Base-by-base conservation (phyloP, 495 filamentous ascomycete species). In the Extremus antarcticus region DNA sequence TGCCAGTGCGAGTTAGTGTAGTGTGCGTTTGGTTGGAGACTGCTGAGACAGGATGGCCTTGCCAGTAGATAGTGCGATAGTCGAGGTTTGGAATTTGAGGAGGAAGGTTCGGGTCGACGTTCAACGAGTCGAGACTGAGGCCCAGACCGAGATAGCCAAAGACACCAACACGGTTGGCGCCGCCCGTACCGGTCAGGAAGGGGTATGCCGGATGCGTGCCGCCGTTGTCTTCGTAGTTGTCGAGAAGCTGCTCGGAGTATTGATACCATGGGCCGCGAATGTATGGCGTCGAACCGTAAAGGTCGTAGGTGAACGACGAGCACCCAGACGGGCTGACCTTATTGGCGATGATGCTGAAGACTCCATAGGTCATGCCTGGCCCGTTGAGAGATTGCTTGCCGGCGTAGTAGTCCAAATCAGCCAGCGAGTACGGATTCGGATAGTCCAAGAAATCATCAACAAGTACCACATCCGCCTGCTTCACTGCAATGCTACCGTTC, bases 21-120 rank as follows among this genome's bases (percentile, higher is more conserved):
- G 84, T 88, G 57, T 86, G 81, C 0, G 82, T 83, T 48, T 73
- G 69, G 68, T 88, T 87, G 4, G 81, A 78, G 55, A 65, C 64
- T 1, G 82, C 82, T 10, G 73, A 73, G 54, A 88, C 75, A 13
- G 81, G 79, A 66, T 77, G 78, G 25, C 84, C 84, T 50, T 76
- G 80, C 75, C 78, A 88, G 71, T 84, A 84, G 69, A 88, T 80
- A 11, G 75, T 83, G 10, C 84, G 80, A 58, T 85, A 80, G 47
- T 70, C 73, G 38, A 88, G 63, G 40, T 79, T 62, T 3, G 76
- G 76, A 48, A 85, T 81, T 54, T 85, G 81, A 0, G 80, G 79
- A 0, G 81, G 80, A 11, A 82, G 68, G 38, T 74, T 73, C 1
- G 81, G 81, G 53, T 82, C 71, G 49, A 85, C 66, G 50, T 80